A percentile compares a stretch with the other conserved stretches of the same genome.
Evolutionary conservation across 371 early-diverging fungal species (phyloP).

Genomic region (Apophysomyces trapeziformis): DNA sequence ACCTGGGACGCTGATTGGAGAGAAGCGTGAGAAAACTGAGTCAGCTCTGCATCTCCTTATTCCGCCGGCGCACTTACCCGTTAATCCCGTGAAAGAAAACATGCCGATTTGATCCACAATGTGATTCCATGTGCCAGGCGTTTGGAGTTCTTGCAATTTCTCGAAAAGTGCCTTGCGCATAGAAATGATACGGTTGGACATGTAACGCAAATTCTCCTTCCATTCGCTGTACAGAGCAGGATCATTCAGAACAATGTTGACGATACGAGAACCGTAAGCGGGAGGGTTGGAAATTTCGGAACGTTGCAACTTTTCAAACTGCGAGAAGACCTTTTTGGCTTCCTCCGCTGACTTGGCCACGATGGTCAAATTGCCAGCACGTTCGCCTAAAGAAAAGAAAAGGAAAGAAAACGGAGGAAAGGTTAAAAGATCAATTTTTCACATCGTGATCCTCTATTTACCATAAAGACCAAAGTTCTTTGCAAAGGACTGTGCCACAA

Average conservation of each 20-base stretch:
- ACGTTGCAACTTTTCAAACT: conserved; percentile 83
- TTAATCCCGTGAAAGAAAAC: conserved; percentile 95
- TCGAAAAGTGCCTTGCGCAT: conserved; percentile 81
- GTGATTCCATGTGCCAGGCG: conserved; percentile 96
- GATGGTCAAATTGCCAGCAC: conserved; percentile 84
- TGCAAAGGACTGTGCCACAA: conserved; percentile 90
- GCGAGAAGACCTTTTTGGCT: conserved; percentile 68
- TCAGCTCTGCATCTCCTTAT: too few species aligned
- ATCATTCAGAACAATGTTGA: conserved; percentile 81
- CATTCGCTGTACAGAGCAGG: conserved; percentile 82
- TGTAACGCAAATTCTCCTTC: conserved; percentile 76
- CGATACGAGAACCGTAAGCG: conserved; percentile 89
- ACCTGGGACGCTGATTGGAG: conserved; percentile 61
- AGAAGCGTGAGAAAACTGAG: conserved; percentile 9
- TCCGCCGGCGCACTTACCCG: conserved; percentile 32
- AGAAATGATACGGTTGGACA: conserved; percentile 87
- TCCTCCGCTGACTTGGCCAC: conserved; percentile 63
- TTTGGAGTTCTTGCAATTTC: conserved; percentile 68
- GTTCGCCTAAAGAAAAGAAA: conserved; percentile 67
- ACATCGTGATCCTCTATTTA: conserved; percentile 27
- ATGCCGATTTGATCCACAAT: conserved; percentile 96
- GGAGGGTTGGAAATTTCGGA: conserved; percentile 91
- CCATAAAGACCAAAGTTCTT: conserved; percentile 98
- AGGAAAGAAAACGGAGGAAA: neutral
- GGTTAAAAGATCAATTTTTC: neutral